These are phyloP conservation scores for Flammula alnicola DNA, from an alignment of 1,284 basidiomycete species.

Conservation along the genomic window DNA sequence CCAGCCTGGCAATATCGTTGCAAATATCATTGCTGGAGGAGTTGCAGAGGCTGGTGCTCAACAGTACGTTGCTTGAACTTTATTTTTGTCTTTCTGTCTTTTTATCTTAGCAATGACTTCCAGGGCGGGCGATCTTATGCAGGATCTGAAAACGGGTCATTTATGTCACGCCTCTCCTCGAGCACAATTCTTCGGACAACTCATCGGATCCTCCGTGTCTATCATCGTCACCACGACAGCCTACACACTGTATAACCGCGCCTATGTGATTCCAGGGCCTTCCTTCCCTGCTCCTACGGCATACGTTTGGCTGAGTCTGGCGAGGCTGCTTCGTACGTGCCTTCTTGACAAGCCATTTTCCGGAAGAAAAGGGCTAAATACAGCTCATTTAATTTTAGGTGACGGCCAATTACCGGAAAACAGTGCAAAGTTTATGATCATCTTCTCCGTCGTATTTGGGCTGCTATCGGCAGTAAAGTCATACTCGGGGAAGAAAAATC, in stretches of 20 bases:
- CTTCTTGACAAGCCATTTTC: slow-evolving; percentile 1
- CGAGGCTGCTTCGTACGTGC: slow-evolving; percentile 80
- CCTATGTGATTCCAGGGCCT: slow-evolving; percentile 87
- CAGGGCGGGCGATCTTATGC: slow-evolving; percentile 97
- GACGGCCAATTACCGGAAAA: slow-evolving; percentile 84
- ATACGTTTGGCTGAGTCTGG: slow-evolving; percentile 90
- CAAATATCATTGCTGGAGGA: slow-evolving; percentile 95
- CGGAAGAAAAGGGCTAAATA: slow-evolving; percentile 18
- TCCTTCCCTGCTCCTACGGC: slow-evolving; percentile 95
- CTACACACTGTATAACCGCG: slow-evolving; percentile 85
- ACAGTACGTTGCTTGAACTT: slow-evolving; percentile 64
- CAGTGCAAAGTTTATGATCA: slow-evolving; percentile 81
- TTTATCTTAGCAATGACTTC: slow-evolving; percentile 1
- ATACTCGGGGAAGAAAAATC: slow-evolving; percentile 50
- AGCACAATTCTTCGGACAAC: slow-evolving; percentile 87
- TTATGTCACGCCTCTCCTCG: slow-evolving; percentile 86
- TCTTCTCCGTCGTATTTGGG: slow-evolving; percentile 76
- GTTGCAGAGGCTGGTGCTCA: slow-evolving; percentile 96
- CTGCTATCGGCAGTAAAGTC: slow-evolving; percentile 72
- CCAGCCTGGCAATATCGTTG: slow-evolving; percentile 93
- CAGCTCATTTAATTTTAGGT: slow-evolving; percentile 43
- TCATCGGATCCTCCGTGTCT: slow-evolving; percentile 86
- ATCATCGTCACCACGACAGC: slow-evolving; percentile 90
- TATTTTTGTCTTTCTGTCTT: background rate
- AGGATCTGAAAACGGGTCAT: slow-evolving; percentile 96